phyloP scores from a whole-genome alignment of 495 filamentous ascomycete species.

The Xylaria longipes region DNA sequence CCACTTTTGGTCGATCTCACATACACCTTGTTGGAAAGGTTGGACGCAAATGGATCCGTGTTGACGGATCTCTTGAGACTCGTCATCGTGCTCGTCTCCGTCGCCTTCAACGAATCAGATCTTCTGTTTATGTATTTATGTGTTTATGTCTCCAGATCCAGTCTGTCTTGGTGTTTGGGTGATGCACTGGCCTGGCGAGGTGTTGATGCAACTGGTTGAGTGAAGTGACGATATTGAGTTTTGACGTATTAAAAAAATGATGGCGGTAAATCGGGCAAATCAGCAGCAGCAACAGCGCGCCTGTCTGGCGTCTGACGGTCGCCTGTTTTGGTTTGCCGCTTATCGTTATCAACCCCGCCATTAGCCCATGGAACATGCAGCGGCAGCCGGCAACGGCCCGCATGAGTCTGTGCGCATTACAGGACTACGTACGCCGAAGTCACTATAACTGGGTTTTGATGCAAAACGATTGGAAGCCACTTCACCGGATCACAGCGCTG shows the following conservation, averaged over 20 bases:
- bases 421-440: too few relatives aligned
- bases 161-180: neutral
- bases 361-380: too few relatives aligned
- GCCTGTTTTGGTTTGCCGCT: conserved; percentile 22
- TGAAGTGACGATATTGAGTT: neutral
- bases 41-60: conserved; percentile 71
- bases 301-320: conserved; percentile 22
- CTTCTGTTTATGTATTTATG: too few relatives aligned
- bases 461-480: conserved; percentile 24
- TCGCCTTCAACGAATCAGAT: neutral
- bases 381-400: conserved; percentile 20
- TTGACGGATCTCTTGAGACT: conserved; percentile 81
- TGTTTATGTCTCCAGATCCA: neutral
- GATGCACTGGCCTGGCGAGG: conserved; percentile 26
- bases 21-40: conserved; percentile 90
- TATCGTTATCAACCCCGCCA: conserved; percentile 17
- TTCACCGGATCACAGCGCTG: conserved; percentile 17
- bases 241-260: conserved; percentile 19
- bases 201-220: neutral
- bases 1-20: conserved; percentile 90
- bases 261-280: conserved; percentile 32
- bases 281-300: conserved; percentile 29
- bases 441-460: neutral
- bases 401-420: conserved; percentile 10
- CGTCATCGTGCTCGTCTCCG: conserved; percentile 66